Evolutionary conservation across 2,329 filamentous ascomycete species (phyloP).

Genomic region (Emydomyces testavorans): DNA sequence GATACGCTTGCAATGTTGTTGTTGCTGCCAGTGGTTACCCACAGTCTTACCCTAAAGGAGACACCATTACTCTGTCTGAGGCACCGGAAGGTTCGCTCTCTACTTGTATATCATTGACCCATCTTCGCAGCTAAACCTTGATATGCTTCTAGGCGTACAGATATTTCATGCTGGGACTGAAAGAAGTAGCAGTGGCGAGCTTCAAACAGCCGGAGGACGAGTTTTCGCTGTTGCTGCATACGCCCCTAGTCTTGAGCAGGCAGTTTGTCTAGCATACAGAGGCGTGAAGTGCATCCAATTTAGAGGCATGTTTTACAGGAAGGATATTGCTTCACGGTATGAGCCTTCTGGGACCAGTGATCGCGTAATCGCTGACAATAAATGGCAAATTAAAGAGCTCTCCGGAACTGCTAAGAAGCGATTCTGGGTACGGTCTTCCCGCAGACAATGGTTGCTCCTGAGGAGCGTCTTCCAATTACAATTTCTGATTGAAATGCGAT

Average conservation of each 20-base stretch:
- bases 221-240: slow-evolving; percentile 57
- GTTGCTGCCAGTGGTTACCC: slow-evolving; percentile 90
- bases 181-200: slow-evolving; percentile 44
- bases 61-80: slow-evolving; percentile 47
- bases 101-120: neutral
- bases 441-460: neutral
- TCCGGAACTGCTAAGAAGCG: too few species aligned
- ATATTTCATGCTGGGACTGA: slow-evolving; percentile 90
- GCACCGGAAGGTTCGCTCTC: slow-evolving; percentile 18
- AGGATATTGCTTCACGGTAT: slow-evolving; percentile 58
- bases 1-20: slow-evolving; percentile 82
- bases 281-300: slow-evolving; percentile 71
- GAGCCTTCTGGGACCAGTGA: neutral
- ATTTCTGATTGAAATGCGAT: too few species aligned
- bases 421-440: too few species aligned
- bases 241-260: slow-evolving; percentile 69
- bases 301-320: slow-evolving; percentile 78
- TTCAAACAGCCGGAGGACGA: slow-evolving; percentile 72
- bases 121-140: neutral
- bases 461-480: too few species aligned
- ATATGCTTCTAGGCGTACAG: slow-evolving; percentile 42
- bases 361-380: too few species aligned
- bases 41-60: slow-evolving; percentile 70
- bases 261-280: slow-evolving; percentile 73
- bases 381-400: neutral